Conservation (phyloP, 495 filamentous ascomycete species). For the Podospora pseudopauciseta region DNA sequence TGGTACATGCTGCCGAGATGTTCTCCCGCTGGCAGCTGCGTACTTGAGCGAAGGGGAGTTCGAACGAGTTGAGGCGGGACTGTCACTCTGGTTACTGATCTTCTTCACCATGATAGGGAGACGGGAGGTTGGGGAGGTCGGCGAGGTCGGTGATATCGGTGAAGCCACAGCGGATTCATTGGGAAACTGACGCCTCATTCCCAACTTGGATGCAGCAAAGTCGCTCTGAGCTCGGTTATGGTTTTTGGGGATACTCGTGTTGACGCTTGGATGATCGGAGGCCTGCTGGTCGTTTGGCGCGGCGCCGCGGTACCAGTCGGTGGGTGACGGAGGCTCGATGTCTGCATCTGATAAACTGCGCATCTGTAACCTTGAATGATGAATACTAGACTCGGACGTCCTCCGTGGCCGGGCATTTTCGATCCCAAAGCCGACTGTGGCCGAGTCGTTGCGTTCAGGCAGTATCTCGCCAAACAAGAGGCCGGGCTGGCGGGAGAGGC, state of each 20-base stretch:
- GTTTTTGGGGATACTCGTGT: slow-evolving; percentile 29
- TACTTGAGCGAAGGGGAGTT: slow-evolving; percentile 48
- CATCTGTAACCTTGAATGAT: slow-evolving; percentile 36
- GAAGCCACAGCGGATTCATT: slow-evolving; percentile 18
- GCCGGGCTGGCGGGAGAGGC: slow-evolving; percentile 26
- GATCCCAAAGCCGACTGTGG: slow-evolving; percentile 49
- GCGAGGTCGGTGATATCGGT: slow-evolving; percentile 31
- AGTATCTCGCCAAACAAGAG: slow-evolving; percentile 54
- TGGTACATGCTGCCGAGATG: slow-evolving; percentile 34
- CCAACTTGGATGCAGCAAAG: slow-evolving; percentile 38
- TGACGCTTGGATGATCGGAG: slow-evolving; percentile 26
- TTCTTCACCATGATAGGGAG: slow-evolving; percentile 44
- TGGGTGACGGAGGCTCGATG: slow-evolving; percentile 49
- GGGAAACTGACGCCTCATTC: slow-evolving; percentile 24
- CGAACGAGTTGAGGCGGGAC: slow-evolving; percentile 47
- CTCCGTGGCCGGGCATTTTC: slow-evolving; percentile 36
- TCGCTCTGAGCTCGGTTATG: slow-evolving; percentile 52
- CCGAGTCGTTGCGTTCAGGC: slow-evolving; percentile 38
- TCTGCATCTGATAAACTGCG: slow-evolving; percentile 46
- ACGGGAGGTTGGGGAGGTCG: slow-evolving; percentile 38
- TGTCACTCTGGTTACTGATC: slow-evolving; percentile 38
- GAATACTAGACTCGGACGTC: slow-evolving; percentile 47
- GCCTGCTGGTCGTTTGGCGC: slow-evolving; percentile 30
- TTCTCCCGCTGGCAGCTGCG: slow-evolving; percentile 36
- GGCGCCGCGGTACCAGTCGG: slow-evolving; percentile 50